Percentiles rank a stretch among this genome's conserved stretches.
These are phyloP conservation scores for Myrica gale DNA, from an alignment of 306 rosid species.

Conservation along the genomic window DNA sequence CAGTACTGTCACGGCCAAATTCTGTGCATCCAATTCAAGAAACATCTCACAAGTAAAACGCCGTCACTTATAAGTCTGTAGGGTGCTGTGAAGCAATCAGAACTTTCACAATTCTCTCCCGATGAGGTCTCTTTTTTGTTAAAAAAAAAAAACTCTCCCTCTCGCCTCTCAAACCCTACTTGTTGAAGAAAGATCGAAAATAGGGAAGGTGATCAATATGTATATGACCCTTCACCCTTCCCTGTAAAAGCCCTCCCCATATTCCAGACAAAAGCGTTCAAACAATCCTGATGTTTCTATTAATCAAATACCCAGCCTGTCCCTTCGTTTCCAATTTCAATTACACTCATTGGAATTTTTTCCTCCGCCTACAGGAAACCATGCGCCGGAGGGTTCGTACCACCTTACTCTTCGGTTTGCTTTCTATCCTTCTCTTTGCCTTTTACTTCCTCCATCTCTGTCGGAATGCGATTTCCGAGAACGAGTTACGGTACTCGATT, in stretches of 20 bases:
- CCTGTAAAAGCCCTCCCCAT: background rate
- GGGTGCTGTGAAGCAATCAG: too few species aligned
- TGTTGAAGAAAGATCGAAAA: too few species aligned
- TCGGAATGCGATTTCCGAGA: slow-evolving; percentile 30
- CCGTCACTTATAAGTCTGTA: too few species aligned
- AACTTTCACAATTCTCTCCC: too few species aligned
- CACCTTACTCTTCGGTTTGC: slow-evolving; percentile 28
- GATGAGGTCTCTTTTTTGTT: too few species aligned
- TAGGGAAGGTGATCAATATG: too few species aligned
- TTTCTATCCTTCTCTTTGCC: slow-evolving; percentile 34
- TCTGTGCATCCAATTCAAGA: too few species aligned
- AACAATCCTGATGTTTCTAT: background rate
- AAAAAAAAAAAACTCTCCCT: too few species aligned
- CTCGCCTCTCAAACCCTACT: too few species aligned
- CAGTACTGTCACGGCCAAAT: too few species aligned
- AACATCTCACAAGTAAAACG: too few species aligned
- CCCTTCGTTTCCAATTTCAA: background rate
- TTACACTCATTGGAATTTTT: background rate
- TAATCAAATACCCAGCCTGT: background rate
- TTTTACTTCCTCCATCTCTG: slow-evolving; percentile 39
- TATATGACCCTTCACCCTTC: background rate
- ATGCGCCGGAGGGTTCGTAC: slow-evolving; percentile 47
- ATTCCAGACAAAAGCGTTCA: background rate
- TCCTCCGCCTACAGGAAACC: background rate
- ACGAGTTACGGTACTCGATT: background rate